phyloP scores from a whole-genome alignment of 176 grass and related monocot species.

The Zea luxurians region DNA sequence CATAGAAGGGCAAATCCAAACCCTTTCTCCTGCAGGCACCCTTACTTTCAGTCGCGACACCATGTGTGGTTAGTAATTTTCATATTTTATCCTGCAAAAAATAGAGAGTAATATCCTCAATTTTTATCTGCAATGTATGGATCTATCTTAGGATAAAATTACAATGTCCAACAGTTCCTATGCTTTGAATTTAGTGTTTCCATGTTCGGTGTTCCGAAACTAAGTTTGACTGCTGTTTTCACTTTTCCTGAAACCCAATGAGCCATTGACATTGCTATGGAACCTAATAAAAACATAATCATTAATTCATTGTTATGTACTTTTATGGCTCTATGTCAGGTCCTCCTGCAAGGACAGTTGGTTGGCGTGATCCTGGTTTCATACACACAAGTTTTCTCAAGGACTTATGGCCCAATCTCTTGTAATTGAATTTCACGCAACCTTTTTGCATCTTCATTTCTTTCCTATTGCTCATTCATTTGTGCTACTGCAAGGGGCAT shows the following conservation, averaged over 20 bases:
- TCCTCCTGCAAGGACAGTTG: slow-evolving; percentile 86
- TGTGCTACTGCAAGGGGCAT: slow-evolving; percentile 9
- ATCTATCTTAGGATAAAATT: slow-evolving; percentile 13
- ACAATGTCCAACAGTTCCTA: neutral
- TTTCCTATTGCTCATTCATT: slow-evolving; percentile 17
- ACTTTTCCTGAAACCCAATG: slow-evolving; percentile 21
- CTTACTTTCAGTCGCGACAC: slow-evolving; percentile 64
- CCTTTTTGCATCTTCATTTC: slow-evolving; percentile 15
- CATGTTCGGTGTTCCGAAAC: neutral
- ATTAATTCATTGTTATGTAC: slow-evolving; percentile 1
- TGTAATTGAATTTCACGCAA: slow-evolving; percentile 37
- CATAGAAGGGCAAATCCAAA: slow-evolving; percentile 50
- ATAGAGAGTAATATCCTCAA: neutral
- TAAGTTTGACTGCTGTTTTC: neutral
- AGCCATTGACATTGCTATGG: neutral
- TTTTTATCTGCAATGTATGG: neutral
- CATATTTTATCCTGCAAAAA: slow-evolving; percentile 21
- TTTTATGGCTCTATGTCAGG: slow-evolving; percentile 46
- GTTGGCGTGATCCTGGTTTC: slow-evolving; percentile 91
- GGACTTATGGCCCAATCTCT: slow-evolving; percentile 82
- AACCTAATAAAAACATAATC: slow-evolving; percentile 1
- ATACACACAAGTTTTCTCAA: slow-evolving; percentile 90
- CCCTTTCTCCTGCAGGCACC: slow-evolving; percentile 72
- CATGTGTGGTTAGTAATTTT: slow-evolving; percentile 77
- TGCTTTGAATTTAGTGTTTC: neutral